Base-by-base conservation (phyloP, 177 flowering plant genomes). In the Vitis hybrid region DNA sequence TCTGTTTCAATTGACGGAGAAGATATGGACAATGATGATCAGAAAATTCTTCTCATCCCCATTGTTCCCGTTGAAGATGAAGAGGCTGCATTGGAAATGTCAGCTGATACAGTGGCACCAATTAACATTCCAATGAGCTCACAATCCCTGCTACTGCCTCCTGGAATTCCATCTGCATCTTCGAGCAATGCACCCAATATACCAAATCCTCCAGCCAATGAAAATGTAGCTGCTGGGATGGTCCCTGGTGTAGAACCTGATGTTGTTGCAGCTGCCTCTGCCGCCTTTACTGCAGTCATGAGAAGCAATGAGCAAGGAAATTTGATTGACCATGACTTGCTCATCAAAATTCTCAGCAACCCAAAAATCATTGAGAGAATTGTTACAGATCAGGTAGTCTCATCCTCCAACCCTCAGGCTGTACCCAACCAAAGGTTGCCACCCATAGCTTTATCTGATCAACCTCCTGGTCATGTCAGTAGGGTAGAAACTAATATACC, bases 31-130 rank as follows among this genome's bases (percentile, higher is more conserved):
- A 33, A 60, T 57, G 77, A 81, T 64, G 88, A 88, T 73, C 75
- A 49, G 49, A 72, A 64, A 14, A 70, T 85, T 72, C 86, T 84
- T 71, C 22, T 74, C 19, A 80, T 94, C 62, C 97, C 97, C 45
- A 81, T 94, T 51, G 89, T 84, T 45, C 86, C 97, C 19, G 74
- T 94, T 70, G 98, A 92, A 79, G 98, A 94, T 68, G 98, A 92
- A 72, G 98, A 94, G 55, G 74, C 71, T 10, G 16, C 77, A 49
- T 16, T 18, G 0, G 90, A 87, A 56, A 19, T 70, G 12, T 66
- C 79, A 48, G 67, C 70, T 49, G 82, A 75, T 69, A 56, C 60
- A 0, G 33, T 59, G 31, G 60, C 64, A 65, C 65, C 81, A 19
- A 52, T 12, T 56, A 67, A 66, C 12, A 22, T 19, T 71, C 64